phyloP scores from a whole-genome alignment of 2,329 filamentous ascomycete species.

The Penicillium brasilianum region DNA sequence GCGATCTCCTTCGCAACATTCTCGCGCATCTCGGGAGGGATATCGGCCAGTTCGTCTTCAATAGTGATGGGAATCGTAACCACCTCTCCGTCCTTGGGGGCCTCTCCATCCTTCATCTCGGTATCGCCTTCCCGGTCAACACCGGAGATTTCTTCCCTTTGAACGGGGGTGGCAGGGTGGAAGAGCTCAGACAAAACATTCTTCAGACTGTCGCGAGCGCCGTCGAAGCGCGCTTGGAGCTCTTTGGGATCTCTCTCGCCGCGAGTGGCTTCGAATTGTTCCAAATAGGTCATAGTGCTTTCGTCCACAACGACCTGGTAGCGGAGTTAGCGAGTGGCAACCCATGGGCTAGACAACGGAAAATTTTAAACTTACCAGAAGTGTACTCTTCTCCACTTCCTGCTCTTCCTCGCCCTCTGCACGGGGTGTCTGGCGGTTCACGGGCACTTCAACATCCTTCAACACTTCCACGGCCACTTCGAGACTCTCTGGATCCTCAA shows the following conservation, averaged over 20 bases:
- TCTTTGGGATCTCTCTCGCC: slow-evolving; percentile 66
- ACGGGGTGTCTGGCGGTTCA: slow-evolving; percentile 68
- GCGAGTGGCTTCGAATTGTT: slow-evolving; percentile 73
- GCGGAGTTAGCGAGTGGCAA: slow-evolving; percentile 28
- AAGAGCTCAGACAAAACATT: slow-evolving; percentile 73
- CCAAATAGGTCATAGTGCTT: slow-evolving; percentile 81
- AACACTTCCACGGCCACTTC: slow-evolving; percentile 84
- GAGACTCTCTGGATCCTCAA: slow-evolving; percentile 87
- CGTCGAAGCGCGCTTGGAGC: slow-evolving; percentile 70
- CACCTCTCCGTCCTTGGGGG: slow-evolving; percentile 70
- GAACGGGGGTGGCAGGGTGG: slow-evolving; percentile 62
- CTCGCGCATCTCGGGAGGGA: slow-evolving; percentile 94
- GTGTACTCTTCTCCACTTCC: slow-evolving; percentile 68
- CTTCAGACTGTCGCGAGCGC: slow-evolving; percentile 70
- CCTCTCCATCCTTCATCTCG: slow-evolving; percentile 68
- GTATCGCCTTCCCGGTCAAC: slow-evolving; percentile 70
- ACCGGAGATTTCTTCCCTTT: slow-evolving; percentile 52
- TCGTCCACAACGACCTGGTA: slow-evolving; percentile 73
- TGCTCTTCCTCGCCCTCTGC: slow-evolving; percentile 51
- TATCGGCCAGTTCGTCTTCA: slow-evolving; percentile 94
- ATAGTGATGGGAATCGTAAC: slow-evolving; percentile 85
- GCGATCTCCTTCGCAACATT: slow-evolving; percentile 93
- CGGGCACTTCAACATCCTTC: slow-evolving; percentile 78
- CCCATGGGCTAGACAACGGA: too few relatives aligned
- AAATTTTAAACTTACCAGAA: slow-evolving; percentile 60